These are phyloP conservation scores for Plasmodium cynomolgi DNA, from an alignment of 169 alveolate species.

Conservation along the genomic window DNA sequence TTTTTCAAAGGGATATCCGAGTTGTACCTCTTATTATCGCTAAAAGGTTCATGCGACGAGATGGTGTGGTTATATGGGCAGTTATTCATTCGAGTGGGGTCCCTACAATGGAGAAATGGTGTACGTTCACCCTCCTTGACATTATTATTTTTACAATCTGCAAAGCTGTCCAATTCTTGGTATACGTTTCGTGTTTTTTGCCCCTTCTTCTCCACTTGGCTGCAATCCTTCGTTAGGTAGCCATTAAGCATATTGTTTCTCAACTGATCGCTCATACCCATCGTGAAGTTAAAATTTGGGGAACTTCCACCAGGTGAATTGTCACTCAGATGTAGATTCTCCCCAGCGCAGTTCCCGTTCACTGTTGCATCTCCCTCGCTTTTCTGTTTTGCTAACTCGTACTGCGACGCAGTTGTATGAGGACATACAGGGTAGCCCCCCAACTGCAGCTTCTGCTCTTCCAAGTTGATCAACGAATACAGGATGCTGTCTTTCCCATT, in stretches of 20 bases:
- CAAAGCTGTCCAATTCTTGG: not conserved
- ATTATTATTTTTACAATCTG: not conserved
- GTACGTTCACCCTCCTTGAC: not conserved
- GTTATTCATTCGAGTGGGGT: not conserved
- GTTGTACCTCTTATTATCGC: constrained; percentile 15
- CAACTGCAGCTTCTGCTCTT: not conserved
- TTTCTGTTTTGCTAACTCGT: not conserved
- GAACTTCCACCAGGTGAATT: not conserved
- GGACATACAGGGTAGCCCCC: not conserved
- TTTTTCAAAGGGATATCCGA: not conserved
- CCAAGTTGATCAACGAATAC: not conserved
- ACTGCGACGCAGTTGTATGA: not conserved
- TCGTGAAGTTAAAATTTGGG: not conserved
- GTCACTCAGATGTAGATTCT: not conserved
- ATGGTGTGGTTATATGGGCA: not conserved
- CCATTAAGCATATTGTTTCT: not conserved
- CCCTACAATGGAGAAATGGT: not conserved
- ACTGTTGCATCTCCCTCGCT: not conserved
- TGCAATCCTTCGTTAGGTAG: not conserved
- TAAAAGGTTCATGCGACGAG: not conserved
- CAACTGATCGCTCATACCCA: not conserved
- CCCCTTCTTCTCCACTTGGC: not conserved
- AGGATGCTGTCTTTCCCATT: not conserved
- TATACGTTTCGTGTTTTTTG: not conserved
- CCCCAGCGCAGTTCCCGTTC: not conserved